Conservation (phyloP, 176 grass and related monocot genomes). For the Aegilops umbellulata region DNA sequence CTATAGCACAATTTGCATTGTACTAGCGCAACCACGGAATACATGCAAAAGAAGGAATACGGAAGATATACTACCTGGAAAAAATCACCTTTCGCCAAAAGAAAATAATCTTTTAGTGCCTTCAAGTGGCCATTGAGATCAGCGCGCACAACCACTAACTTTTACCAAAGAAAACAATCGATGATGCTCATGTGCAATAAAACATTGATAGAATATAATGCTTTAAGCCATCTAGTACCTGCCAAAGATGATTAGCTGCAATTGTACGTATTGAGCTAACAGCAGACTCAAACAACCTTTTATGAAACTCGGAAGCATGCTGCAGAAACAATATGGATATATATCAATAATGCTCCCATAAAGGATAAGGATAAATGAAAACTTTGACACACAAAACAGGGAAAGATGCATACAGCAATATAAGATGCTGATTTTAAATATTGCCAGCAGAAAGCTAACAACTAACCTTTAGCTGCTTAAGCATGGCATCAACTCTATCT, state of each 20-base stretch:
- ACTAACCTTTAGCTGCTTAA: constrained; percentile 82
- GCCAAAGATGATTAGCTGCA: constrained; percentile 96
- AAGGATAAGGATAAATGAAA: background rate
- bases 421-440: constrained; percentile 12
- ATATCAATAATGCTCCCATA: background rate
- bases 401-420: constrained; percentile 23
- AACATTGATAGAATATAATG: constrained; percentile 26
- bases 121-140: constrained; percentile 97
- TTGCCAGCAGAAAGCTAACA: background rate
- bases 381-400: background rate
- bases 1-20: background rate
- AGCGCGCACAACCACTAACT: constrained; percentile 97
- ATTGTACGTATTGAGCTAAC: constrained; percentile 87
- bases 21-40: background rate
- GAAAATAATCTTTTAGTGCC: constrained; percentile 98
- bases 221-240: constrained; percentile 51
- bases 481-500: constrained; percentile 90
- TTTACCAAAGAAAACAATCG: constrained; percentile 40
- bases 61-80: constrained; percentile 66
- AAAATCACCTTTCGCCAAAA: constrained; percentile 99
- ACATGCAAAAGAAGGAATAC: constrained; percentile 7
- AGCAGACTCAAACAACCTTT: constrained; percentile 91
- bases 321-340: constrained; percentile 35
- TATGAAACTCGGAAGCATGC: constrained; percentile 97
- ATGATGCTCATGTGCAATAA: constrained; percentile 27